Conservation (phyloP, 805 yeast genomes). For the Blastobotrys muscicola region DNA sequence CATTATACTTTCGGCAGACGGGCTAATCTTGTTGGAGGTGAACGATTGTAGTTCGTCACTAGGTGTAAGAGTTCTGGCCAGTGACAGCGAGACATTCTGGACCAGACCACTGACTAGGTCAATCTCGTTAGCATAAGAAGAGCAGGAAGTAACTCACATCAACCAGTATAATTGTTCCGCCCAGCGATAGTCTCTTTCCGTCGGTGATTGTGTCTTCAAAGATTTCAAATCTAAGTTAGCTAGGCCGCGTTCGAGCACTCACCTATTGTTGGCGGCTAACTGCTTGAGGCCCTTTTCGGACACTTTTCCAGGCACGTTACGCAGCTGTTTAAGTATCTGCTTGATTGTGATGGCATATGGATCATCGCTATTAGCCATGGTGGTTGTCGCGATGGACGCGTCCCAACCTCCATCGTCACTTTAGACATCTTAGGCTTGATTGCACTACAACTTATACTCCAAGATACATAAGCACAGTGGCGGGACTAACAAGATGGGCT, state of each 20-base stretch:
- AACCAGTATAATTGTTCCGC: constrained; percentile 30
- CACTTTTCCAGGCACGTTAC: constrained; percentile 27
- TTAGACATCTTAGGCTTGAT: too few species aligned
- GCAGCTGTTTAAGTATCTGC: constrained; percentile 18
- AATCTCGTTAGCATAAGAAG: constrained; percentile 11
- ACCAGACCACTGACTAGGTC: constrained; percentile 14
- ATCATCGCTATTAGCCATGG: background rate
- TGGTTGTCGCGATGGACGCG: too few species aligned
- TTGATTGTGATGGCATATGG: background rate
- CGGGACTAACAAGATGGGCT: too few species aligned
- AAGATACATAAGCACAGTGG: too few species aligned
- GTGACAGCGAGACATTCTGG: constrained; percentile 20
- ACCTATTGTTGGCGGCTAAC: constrained; percentile 24
- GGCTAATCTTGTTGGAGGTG: constrained; percentile 17
- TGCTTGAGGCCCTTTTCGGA: constrained; percentile 27
- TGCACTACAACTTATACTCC: too few species aligned
- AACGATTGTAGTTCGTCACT: constrained; percentile 16
- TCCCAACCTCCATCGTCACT: too few species aligned
- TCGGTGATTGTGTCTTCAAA: constrained; percentile 26
- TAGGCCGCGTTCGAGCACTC: background rate
- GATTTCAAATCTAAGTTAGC: constrained; percentile 24
- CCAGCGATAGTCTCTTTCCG: constrained; percentile 29
- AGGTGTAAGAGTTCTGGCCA: constrained; percentile 19
- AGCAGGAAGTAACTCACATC: constrained; percentile 16
- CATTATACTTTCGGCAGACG: constrained; percentile 19